phyloP scores from a whole-genome alignment of 2,329 filamentous ascomycete species.

The Didymella sp. region DNA sequence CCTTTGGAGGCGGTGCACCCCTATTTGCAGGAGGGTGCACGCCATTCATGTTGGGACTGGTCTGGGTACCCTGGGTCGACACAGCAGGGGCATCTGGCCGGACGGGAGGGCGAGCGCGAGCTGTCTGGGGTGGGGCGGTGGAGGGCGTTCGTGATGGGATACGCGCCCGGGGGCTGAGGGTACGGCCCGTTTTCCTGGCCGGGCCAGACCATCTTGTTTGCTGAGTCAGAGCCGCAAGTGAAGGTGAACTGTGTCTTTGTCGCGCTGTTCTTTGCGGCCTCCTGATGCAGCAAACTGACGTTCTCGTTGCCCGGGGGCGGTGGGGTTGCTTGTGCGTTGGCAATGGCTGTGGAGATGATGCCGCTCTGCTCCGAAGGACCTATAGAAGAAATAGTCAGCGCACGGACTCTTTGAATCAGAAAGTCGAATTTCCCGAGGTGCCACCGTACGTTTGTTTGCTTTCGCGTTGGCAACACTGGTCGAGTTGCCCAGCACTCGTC shows the following conservation, averaged over 20 bases:
- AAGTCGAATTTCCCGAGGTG: slow-evolving; percentile 39
- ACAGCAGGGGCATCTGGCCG: slow-evolving; percentile 50
- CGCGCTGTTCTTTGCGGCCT: slow-evolving; percentile 67
- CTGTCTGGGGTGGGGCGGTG: slow-evolving; percentile 28
- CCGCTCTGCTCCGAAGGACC: slow-evolving; percentile 65
- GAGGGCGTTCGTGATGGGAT: slow-evolving; percentile 33
- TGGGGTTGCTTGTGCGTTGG: slow-evolving; percentile 71
- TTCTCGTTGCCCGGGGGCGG: slow-evolving; percentile 71
- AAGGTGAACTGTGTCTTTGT: slow-evolving; percentile 94
- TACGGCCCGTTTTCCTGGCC: slow-evolving; percentile 59
- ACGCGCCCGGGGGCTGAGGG: slow-evolving; percentile 50
- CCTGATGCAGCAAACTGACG: slow-evolving; percentile 77
- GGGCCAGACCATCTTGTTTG: slow-evolving; percentile 79
- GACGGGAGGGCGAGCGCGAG: slow-evolving; percentile 40
- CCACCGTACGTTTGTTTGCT: slow-evolving; percentile 49
- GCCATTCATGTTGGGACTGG: slow-evolving; percentile 59
- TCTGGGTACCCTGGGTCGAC: slow-evolving; percentile 63
- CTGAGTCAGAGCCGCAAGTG: slow-evolving; percentile 88
- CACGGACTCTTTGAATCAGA: slow-evolving; percentile 36
- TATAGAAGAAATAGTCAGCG: slow-evolving; percentile 49
- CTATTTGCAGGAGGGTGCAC: slow-evolving; percentile 36
- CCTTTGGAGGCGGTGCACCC: slow-evolving; percentile 48
- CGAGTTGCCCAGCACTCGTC: slow-evolving; percentile 53
- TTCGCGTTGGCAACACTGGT: slow-evolving; percentile 55
- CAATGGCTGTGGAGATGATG: slow-evolving; percentile 92